These are phyloP conservation scores for Amylostereum areolatum DNA, from an alignment of 1,284 basidiomycete species.

Conservation along the genomic window DNA sequence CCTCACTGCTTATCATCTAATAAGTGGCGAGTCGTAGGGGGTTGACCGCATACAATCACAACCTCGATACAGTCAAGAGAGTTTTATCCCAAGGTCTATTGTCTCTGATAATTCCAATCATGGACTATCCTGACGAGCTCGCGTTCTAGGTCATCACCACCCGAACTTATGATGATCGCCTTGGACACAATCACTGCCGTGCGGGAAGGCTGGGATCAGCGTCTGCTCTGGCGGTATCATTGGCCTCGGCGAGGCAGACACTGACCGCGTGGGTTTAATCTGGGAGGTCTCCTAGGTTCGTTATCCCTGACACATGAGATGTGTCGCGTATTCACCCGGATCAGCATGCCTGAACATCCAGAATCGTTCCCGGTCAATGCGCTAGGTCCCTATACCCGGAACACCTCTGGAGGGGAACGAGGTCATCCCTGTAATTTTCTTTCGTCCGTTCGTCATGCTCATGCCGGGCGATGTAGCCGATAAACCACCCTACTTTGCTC, in stretches of 20 bases:
- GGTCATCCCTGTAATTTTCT: slow-evolving; percentile 24
- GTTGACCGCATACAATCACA: slow-evolving; percentile 97
- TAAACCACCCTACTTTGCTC: slow-evolving; percentile 79
- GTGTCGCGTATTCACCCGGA: too few relatives aligned
- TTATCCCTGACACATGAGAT: slow-evolving; percentile 5
- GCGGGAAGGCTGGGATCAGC: slow-evolving; percentile 91
- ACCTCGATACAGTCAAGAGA: slow-evolving; percentile 97
- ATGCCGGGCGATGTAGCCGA: slow-evolving; percentile 42
- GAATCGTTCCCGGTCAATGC: slow-evolving; percentile 99
- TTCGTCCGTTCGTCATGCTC: too few relatives aligned
- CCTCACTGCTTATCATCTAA: slow-evolving; percentile 1
- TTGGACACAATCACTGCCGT: slow-evolving; percentile 91
- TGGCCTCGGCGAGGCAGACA: slow-evolving; percentile 88
- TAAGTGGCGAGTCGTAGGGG: slow-evolving; percentile 44
- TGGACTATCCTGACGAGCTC: neutral
- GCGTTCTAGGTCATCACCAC: slow-evolving; percentile 82
- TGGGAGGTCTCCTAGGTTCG: slow-evolving; percentile 87
- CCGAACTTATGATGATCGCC: slow-evolving; percentile 89
- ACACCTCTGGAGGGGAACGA: slow-evolving; percentile 72
- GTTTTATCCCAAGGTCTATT: slow-evolving; percentile 82
- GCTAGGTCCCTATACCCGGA: slow-evolving; percentile 73
- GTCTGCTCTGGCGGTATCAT: slow-evolving; percentile 98
- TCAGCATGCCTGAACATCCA: slow-evolving; percentile 89
- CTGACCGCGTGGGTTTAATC: slow-evolving; percentile 90
- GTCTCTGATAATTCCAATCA: neutral